Evolutionary conservation across 345 rosid species (phyloP).

Genomic region (Diplotaxis tenuifolia): DNA sequence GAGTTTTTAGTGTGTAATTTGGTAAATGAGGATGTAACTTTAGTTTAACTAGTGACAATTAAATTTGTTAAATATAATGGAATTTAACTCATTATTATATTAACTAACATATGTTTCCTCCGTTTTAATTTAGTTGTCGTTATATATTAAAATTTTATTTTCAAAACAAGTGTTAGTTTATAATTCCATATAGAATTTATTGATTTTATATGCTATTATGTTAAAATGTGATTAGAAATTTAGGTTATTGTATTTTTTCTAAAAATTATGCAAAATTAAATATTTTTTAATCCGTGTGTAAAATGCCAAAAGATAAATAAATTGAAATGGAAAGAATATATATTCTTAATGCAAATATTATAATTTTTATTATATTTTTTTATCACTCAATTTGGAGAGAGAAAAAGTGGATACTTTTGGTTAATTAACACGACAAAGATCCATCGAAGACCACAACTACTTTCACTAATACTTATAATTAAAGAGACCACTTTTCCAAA

Average conservation of each 20-base stretch:
- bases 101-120: not conserved
- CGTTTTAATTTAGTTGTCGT: no score
- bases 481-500: constrained; percentile 1
- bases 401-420: constrained; percentile 4
- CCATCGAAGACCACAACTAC: constrained; percentile 15
- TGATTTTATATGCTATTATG: no score
- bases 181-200: no score
- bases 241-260: no score
- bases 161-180: no score
- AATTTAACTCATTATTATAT: not conserved
- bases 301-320: no score
- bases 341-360: not conserved
- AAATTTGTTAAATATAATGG: not conserved
- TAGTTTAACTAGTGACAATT: not conserved
- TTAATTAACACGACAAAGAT: constrained; percentile 25
- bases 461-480: constrained; percentile 6
- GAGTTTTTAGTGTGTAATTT: not conserved
- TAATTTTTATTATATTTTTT: not conserved
- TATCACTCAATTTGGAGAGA: not conserved
- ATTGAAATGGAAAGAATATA: no score
- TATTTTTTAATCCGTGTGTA: no score
- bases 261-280: no score
- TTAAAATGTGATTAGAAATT: no score
- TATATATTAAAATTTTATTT: no score
- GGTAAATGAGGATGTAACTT: not conserved